Conservation (phyloP, 176 grass and related monocot genomes). For the Echinochloa phyllopogon region DNA sequence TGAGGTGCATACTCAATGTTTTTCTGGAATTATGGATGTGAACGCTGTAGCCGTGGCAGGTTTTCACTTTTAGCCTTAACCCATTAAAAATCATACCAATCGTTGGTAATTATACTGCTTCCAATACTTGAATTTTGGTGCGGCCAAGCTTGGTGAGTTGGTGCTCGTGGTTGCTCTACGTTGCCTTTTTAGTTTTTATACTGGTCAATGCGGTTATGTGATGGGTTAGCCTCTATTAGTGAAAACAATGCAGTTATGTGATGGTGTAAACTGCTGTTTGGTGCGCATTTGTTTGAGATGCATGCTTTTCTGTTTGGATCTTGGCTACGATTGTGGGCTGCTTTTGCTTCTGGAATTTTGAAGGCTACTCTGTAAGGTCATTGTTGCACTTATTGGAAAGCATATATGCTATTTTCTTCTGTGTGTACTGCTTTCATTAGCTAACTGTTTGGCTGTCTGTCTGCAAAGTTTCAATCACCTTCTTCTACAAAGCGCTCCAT, state of each 20-base stretch:
- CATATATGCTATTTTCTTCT: background rate
- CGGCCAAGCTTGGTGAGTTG: background rate
- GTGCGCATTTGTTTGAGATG: background rate
- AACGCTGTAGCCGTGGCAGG: background rate
- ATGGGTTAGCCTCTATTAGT: background rate
- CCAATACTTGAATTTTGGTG: slow-evolving; percentile 1
- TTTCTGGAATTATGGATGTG: background rate
- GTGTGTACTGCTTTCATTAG: background rate
- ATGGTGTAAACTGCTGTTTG: background rate
- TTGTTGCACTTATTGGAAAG: background rate
- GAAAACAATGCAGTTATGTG: background rate
- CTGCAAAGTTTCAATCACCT: background rate
- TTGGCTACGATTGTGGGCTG: background rate
- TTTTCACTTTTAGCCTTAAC: background rate
- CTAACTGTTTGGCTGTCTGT: background rate
- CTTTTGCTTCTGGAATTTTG: background rate
- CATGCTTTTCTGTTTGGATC: background rate
- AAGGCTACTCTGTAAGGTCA: background rate
- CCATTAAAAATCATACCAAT: background rate
- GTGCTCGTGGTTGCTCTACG: background rate
- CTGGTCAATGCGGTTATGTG: background rate
- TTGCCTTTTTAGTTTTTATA: slow-evolving; percentile 2
- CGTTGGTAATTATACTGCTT: background rate
- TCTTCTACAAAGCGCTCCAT: background rate
- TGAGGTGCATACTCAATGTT: background rate